Conservation (phyloP, 306 rosid species). For the Styphnolobium japonicum region DNA sequence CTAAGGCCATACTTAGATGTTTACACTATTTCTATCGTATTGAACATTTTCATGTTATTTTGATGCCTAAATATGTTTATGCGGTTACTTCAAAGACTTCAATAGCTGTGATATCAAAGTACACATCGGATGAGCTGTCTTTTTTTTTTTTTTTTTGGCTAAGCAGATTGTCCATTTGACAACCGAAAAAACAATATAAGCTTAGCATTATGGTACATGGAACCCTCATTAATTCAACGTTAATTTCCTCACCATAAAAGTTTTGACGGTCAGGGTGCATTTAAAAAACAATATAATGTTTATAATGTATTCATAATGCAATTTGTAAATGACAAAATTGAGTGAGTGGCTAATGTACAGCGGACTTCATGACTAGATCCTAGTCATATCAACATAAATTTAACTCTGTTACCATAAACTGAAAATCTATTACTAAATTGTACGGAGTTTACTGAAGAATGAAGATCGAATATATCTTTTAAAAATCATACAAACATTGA, state of each 20-base stretch:
- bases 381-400: not conserved
- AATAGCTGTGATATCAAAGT: not conserved
- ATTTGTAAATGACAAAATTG: not conserved
- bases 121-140: not conserved
- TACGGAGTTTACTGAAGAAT: slow-evolving; percentile 12
- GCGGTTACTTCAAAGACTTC: not conserved
- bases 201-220: not conserved
- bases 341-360: not conserved
- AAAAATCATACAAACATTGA: slow-evolving; percentile 13
- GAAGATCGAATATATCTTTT: slow-evolving; percentile 16
- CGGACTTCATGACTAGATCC: not conserved
- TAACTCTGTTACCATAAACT: slow-evolving; percentile 26
- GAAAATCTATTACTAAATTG: slow-evolving; percentile 5
- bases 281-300: no score
- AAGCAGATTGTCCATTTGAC: not conserved
- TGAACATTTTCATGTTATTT: not conserved
- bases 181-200: not conserved
- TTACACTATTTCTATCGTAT: slow-evolving; percentile 4
- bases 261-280: no score
- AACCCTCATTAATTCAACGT: not conserved
- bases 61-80: not conserved
- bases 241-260: no score
- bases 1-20: slow-evolving; percentile 12
- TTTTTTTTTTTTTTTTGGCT: not conserved
- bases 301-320: no score